Evolutionary conservation across 2,329 filamentous ascomycete genomes (phyloP).

Genomic region (Fusarium redolens): DNA sequence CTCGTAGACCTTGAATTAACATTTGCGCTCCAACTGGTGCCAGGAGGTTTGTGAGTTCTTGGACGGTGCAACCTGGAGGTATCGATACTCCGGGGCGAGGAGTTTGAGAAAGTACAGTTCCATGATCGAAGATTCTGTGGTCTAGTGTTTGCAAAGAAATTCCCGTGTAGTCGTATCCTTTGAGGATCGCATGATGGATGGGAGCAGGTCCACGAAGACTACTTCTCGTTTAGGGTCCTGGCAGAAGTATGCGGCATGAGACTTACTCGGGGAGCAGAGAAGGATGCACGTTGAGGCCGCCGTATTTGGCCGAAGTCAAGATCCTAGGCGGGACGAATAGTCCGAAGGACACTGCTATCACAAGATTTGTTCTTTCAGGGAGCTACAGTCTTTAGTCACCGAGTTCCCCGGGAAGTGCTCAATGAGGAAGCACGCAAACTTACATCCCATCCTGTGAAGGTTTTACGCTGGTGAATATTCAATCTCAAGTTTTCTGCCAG

Average conservation of each 20-base stretch:
- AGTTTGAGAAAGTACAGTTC: constrained; percentile 78
- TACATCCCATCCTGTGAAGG: constrained; percentile 85
- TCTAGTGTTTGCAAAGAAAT: constrained; percentile 91
- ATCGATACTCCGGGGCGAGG: constrained; percentile 67
- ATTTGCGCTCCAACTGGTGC: constrained; percentile 75
- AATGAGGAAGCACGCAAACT: constrained; percentile 43
- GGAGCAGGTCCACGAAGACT: constrained; percentile 88
- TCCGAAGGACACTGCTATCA: constrained; percentile 95
- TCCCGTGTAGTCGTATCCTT: constrained; percentile 70
- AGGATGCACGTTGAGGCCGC: constrained; percentile 93
- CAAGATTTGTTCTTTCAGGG: constrained; percentile 74
- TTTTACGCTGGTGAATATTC: constrained; percentile 78
- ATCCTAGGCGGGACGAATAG: constrained; percentile 85
- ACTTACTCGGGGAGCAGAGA: constrained; percentile 85
- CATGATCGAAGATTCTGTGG: constrained; percentile 79
- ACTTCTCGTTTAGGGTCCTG: constrained; percentile 25
- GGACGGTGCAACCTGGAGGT: constrained; percentile 56
- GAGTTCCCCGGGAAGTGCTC: neutral
- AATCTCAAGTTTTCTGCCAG: constrained; percentile 73
- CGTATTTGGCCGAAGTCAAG: constrained; percentile 76
- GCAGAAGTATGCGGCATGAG: neutral
- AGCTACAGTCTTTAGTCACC: constrained; percentile 55
- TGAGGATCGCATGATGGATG: constrained; percentile 84
- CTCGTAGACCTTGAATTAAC: constrained; percentile 73
- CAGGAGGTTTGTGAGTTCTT: constrained; percentile 59